Conservation (phyloP, 371 early-diverging fungal species). For the Blakeslea trispora region DNA sequence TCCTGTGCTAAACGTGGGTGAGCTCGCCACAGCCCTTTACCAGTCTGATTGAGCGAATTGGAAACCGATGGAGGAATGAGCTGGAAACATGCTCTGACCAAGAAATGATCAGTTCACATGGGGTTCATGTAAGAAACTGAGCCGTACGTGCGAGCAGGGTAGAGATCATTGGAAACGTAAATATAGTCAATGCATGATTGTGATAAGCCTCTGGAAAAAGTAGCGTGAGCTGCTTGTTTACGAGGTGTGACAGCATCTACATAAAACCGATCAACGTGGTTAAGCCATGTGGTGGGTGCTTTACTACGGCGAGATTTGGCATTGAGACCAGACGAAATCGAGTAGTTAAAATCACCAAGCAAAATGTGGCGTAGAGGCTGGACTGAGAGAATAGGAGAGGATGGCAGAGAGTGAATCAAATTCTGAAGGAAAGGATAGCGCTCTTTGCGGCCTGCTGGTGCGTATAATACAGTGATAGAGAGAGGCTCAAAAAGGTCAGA, state of each 20-base stretch:
- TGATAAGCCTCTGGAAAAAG: constrained; percentile 8
- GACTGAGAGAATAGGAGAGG: background rate
- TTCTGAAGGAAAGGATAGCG: constrained; percentile 5
- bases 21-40: constrained; percentile 21
- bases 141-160: background rate
- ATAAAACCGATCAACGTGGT: constrained; percentile 1
- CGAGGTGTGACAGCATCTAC: background rate
- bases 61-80: constrained; percentile 1
- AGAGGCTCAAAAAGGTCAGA: constrained; percentile 8
- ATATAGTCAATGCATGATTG: constrained; percentile 16
- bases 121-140: background rate
- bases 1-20: constrained; percentile 11
- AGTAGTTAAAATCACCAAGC: constrained; percentile 18
- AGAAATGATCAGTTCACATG: constrained; percentile 15
- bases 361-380: constrained; percentile 5
- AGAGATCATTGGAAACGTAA: background rate
- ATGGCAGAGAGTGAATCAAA: background rate
- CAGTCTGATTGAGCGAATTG: background rate
- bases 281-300: constrained; percentile 6
- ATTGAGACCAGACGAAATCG: background rate
- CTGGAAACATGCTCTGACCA: background rate
- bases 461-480: constrained; percentile 4
- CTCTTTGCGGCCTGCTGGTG: background rate
- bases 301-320: background rate
- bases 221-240: background rate